Percentiles rank a stretch among this genome's conserved stretches.
phyloP scores from a whole-genome alignment of 2,329 filamentous ascomycete species.

The Myriosclerotinia scirpicola region DNA sequence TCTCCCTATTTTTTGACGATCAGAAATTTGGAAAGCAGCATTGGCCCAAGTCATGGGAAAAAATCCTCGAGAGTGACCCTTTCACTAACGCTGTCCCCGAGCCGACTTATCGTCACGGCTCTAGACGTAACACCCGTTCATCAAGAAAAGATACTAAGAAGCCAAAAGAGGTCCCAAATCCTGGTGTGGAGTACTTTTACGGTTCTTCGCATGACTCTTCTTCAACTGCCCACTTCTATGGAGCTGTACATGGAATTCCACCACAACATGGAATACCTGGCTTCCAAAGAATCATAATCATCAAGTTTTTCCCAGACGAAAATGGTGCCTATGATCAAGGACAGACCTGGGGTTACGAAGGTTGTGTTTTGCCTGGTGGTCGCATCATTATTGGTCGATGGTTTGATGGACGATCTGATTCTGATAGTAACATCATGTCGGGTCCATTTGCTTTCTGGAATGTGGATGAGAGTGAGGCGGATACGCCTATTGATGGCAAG shows the following conservation, averaged over 20 bases:
- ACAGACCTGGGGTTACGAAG: constrained; percentile 49
- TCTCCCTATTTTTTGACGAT: constrained; percentile 37
- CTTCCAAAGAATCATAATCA: constrained; percentile 55
- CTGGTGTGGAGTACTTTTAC: constrained; percentile 35
- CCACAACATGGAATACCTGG: constrained; percentile 51
- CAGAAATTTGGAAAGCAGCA: constrained; percentile 22
- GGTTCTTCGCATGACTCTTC: constrained; percentile 44
- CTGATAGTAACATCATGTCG: constrained; percentile 24
- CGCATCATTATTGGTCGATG: constrained; percentile 52
- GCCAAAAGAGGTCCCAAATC: not conserved
- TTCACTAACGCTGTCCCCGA: constrained; percentile 25
- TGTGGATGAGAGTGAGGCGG: constrained; percentile 31
- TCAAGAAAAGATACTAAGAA: not conserved
- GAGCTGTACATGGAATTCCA: constrained; percentile 52
- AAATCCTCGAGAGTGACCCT: constrained; percentile 31
- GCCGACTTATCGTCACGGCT: not conserved
- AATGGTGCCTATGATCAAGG: constrained; percentile 30
- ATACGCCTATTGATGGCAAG: constrained; percentile 24
- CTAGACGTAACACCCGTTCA: constrained; percentile 12
- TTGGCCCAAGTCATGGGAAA: constrained; percentile 35
- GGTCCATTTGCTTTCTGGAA: constrained; percentile 44
- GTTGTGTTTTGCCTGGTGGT: constrained; percentile 48
- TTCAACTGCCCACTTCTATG: constrained; percentile 39
- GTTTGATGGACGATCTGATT: constrained; percentile 42
- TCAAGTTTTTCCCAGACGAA: constrained; percentile 46